Evolutionary conservation across 169 alveolate species (phyloP), one percentile per base, ranked within the genome.

Genomic region (Theileria annulata): DNA sequence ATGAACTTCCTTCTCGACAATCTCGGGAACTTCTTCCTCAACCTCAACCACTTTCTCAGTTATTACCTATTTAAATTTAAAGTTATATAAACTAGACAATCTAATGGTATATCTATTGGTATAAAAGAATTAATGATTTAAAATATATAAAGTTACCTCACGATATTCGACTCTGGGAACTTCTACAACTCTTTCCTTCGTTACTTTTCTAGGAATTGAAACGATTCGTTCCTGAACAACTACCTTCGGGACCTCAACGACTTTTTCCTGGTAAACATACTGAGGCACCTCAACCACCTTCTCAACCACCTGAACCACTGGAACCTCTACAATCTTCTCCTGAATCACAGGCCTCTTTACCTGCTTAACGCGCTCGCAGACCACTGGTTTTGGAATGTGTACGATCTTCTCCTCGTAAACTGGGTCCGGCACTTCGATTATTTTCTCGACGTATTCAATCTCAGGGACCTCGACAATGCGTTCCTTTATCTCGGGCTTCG

Each of bases 251-350:
- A 93, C 95, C 79, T 95, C 95, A 59, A 94, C 91, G 4, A 95
- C 93, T 84, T 94, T 95, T 76, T 95, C 97, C 85, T 95, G 96
- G 80, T 94, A 93, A 49, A 94, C 95, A 54, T 92, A 88, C 67
- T 94, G 97, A 17, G 97, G 97, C 23, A 95, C 97, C 83, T 95
- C 97, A 8, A 95, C 96, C 37, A 94, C 88, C 81, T 92, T 94
- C 80, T 93, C 96, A 1, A 92, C 88, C 12, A 76, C 73, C 33
- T 83, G 79, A 23, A 76, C 68, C 23, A 83, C 95, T 0, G 96
- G 96, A 33, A 95, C 97, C 85, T 95, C 97, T 17, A 95, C 95
- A 31, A 94, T 82, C 75, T 95, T 95, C 73, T 95, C 97, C 87
- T 92, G 93, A 31, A 93, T 84, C 12, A 94, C 91, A 37, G 95